Evolutionary conservation across 805 yeast genomes (phyloP).

Genomic region (Kurtzmaniella fragi): DNA sequence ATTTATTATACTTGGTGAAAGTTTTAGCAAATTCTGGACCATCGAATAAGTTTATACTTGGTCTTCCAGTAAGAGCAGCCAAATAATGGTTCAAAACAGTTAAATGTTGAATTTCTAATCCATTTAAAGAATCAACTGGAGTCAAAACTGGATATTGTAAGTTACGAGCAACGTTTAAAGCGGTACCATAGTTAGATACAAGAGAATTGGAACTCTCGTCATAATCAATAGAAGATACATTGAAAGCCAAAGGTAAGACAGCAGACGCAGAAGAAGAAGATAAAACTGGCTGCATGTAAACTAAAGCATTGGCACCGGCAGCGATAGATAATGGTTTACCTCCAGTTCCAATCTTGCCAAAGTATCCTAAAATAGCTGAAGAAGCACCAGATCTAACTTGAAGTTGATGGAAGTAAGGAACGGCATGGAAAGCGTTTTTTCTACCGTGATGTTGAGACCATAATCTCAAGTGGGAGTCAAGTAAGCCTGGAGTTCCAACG

Average conservation of each 20-base stretch:
- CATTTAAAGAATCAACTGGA: slow-evolving; percentile 48
- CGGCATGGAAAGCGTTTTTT: slow-evolving; percentile 47
- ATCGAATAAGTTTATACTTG: slow-evolving; percentile 73
- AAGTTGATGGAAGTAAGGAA: slow-evolving; percentile 56
- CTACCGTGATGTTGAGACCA: slow-evolving; percentile 55
- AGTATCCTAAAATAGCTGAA: slow-evolving; percentile 69
- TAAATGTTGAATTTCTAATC: slow-evolving; percentile 60
- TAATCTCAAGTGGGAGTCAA: slow-evolving; percentile 53
- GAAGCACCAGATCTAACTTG: slow-evolving; percentile 86
- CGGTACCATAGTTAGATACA: slow-evolving; percentile 58
- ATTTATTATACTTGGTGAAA: slow-evolving; percentile 41
- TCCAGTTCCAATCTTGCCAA: slow-evolving; percentile 27
- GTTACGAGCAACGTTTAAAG: slow-evolving; percentile 56
- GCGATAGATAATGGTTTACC: slow-evolving; percentile 43
- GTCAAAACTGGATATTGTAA: slow-evolving; percentile 65
- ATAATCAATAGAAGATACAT: slow-evolving; percentile 74
- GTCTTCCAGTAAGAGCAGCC: slow-evolving; percentile 44
- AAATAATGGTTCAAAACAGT: slow-evolving; percentile 60
- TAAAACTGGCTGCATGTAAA: slow-evolving; percentile 62
- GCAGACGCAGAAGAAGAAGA: slow-evolving; percentile 23
- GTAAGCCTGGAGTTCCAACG: slow-evolving; percentile 52
- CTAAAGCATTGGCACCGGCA: slow-evolving; percentile 63
- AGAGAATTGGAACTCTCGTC: slow-evolving; percentile 48
- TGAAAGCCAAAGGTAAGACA: slow-evolving; percentile 57
- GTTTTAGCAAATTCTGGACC: slow-evolving; percentile 63